Evolutionary conservation across 2,329 filamentous ascomycete genomes (phyloP).

Genomic region (Diaporthe citrichinensis): DNA sequence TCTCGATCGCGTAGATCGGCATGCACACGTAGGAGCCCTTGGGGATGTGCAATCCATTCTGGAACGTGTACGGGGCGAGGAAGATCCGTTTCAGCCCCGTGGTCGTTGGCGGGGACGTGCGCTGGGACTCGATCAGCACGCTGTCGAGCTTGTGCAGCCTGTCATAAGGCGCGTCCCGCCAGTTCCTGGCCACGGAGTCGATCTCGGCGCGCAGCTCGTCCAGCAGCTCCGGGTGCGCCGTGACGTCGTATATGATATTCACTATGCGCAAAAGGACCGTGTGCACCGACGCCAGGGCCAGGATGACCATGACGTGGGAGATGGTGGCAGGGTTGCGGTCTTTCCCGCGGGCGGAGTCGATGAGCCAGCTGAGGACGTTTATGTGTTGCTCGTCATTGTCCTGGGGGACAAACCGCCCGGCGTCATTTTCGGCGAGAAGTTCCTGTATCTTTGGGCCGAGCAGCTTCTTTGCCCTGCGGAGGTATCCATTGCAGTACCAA

Average conservation of each 20-base stretch:
- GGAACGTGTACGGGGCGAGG: background rate
- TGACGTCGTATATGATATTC: conserved; percentile 1
- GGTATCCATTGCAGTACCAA: conserved; percentile 8
- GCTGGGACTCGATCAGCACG: background rate
- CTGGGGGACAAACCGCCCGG: background rate
- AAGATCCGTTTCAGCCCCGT: conserved; percentile 11
- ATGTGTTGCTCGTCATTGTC: background rate
- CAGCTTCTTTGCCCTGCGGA: background rate
- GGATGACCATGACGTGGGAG: conserved; percentile 8
- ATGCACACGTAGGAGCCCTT: conserved; percentile 38
- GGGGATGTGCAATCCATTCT: conserved; percentile 32
- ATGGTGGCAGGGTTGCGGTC: conserved; percentile 1
- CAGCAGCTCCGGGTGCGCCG: background rate
- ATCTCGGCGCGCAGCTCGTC: conserved; percentile 7
- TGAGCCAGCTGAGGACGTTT: conserved; percentile 13
- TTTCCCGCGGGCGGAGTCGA: background rate
- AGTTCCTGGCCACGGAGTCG: background rate
- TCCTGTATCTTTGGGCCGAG: conserved; percentile 2
- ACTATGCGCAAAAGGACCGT: conserved; percentile 2
- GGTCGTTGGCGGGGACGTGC: background rate
- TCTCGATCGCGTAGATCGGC: conserved; percentile 45
- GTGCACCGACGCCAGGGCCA: conserved; percentile 5
- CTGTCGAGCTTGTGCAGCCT: conserved; percentile 5
- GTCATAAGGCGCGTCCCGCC: background rate
- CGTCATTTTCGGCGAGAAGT: background rate